These are phyloP conservation scores for Tolypocladium nubicola DNA, from an alignment of 2,329 filamentous ascomycete genomes.

Conservation along the genomic window DNA sequence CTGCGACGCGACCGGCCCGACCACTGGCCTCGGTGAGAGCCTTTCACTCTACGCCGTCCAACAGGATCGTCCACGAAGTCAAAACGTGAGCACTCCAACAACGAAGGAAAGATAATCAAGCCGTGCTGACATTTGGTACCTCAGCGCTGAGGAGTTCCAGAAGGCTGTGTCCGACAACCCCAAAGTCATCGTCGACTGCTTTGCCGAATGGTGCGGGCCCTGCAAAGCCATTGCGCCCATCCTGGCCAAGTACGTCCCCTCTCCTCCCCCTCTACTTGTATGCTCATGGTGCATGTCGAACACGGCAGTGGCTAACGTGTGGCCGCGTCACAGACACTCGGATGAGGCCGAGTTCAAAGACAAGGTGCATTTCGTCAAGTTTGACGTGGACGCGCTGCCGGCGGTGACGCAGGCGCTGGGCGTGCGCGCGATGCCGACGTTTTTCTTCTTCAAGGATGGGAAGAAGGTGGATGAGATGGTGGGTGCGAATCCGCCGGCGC, in stretches of 20 bases:
- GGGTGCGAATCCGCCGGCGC: constrained; percentile 65
- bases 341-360: constrained; percentile 38
- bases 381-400: constrained; percentile 76
- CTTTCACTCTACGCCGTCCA: constrained; percentile 27
- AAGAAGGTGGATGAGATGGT: constrained; percentile 62
- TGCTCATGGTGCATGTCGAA: background rate
- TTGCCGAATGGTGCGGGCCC: constrained; percentile 84
- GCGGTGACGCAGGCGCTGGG: constrained; percentile 65
- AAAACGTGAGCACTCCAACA: constrained; percentile 18
- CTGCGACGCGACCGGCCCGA: background rate
- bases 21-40: constrained; percentile 3
- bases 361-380: constrained; percentile 68
- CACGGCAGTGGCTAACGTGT: background rate
- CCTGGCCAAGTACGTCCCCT: constrained; percentile 27
- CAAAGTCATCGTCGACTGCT: constrained; percentile 73
- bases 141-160: constrained; percentile 50
- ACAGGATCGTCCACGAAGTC: constrained; percentile 34
- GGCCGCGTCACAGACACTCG: constrained; percentile 9
- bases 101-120: rapidly evolving
- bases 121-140: background rate
- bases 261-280: background rate
- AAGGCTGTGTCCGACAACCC: constrained; percentile 37
- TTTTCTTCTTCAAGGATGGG: constrained; percentile 72
- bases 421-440: constrained; percentile 87
- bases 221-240: constrained; percentile 82